Evolutionary conservation across 371 early-diverging fungal species (phyloP), one percentile per base, ranked within the genome.

Genomic region (Dichotomocladium elegans): DNA sequence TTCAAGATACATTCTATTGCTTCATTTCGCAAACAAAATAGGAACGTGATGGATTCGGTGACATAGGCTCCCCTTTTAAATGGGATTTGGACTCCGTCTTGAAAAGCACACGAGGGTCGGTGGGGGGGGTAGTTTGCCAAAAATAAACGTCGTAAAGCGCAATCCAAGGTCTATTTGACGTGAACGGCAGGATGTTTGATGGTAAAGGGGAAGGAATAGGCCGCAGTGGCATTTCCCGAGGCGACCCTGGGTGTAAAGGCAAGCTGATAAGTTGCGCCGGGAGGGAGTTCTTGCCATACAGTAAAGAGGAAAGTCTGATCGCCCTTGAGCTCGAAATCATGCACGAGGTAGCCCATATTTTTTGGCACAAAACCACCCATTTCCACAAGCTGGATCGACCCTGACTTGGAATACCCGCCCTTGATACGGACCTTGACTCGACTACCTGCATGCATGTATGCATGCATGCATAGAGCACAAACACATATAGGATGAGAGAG

Each of bases 281-380:
- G 14, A 21, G 48, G 45, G 30, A 59, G 53, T 34, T 53, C 53
- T 25, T 53, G 50, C 60, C 60, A 59, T 10, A 59, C 54, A 21
- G 31, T 14, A 24, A 53, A 59, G 26, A 45, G 33, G 4, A 43
- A 50, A 4, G 41, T 41, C 5, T 42, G 27, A 21, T 52, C 30
- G 2, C 49, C 60, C 7, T 41, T 11, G 14, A 48, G 22, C 6
- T 29, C 22, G 8, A 53, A 22, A 49, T 59, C 54, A 27, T 53
- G 47, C 10, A 46, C 54, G 24, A 59, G 11, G 6, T 25, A 53
- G 5, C 60, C 60, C 12, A 59, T 24, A 15, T 53, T 49, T 12
- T 49, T 47, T 14, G 53, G 42, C 12, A 42, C 21, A 25, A 44
- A 59, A 2, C 60, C 60, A 9, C 44, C 53, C 8, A 47, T 49